Evolutionary conservation across 139 green algal genomes (phyloP).

Genomic region (Helicosporidium sp.): DNA sequence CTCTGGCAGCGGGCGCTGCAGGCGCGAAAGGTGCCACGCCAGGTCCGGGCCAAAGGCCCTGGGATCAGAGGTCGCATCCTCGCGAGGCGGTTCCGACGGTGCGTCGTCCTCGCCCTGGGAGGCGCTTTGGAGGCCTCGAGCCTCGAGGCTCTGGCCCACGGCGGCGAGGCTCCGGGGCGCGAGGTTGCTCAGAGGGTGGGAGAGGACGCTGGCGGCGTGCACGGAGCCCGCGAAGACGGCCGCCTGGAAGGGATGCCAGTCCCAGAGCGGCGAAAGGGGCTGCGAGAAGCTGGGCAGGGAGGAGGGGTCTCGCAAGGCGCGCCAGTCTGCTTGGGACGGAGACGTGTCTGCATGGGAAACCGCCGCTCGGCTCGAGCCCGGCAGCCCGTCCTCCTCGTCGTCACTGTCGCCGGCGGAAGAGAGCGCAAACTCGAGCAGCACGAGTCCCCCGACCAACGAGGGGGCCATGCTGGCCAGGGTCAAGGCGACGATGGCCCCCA

Average conservation of each 20-base stretch:
- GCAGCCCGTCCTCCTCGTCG: background rate
- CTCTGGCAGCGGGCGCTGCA: constrained; percentile 4
- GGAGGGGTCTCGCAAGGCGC: background rate
- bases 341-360: background rate
- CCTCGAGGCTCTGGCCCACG: no score
- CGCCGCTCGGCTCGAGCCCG: background rate
- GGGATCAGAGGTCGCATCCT: no score
- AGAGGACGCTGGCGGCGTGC: no score
- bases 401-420: background rate
- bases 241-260: no score
- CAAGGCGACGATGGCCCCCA: constrained; percentile 14
- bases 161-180: no score
- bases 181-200: no score
- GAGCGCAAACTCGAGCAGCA: constrained; percentile 8
- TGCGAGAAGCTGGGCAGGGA: no score
- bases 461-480: constrained; percentile 8
- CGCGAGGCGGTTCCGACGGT: no score
- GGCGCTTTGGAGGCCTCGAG: background rate
- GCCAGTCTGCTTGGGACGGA: background rate
- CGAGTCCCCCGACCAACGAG: constrained; percentile 6
- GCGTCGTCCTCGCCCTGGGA: background rate
- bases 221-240: no score
- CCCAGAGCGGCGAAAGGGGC: no score
- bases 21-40: background rate
- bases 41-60: no score